Conservation (phyloP, 176 grass and related monocot genomes). For the Ensete ventricosum region DNA sequence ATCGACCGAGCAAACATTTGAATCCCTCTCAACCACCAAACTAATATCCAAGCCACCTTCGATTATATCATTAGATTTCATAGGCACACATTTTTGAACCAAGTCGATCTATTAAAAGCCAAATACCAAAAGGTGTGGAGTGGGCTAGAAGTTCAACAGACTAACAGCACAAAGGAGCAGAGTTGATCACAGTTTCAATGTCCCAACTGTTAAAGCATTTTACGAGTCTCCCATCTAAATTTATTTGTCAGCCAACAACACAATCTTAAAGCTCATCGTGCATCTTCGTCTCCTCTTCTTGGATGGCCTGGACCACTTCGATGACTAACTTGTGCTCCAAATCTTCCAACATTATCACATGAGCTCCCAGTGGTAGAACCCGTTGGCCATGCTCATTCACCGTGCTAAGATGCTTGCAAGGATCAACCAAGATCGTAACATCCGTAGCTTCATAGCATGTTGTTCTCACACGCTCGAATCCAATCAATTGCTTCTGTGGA, state of each 20-base stretch:
- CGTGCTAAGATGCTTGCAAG: conserved; percentile 62
- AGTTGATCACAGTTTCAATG: neutral
- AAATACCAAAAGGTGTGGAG: no score
- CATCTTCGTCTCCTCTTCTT: neutral
- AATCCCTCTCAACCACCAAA: no score
- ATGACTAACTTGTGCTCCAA: conserved; percentile 57
- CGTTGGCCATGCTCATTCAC: conserved; percentile 43
- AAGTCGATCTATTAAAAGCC: no score
- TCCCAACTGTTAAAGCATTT: neutral
- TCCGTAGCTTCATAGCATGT: conserved; percentile 24
- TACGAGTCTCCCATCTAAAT: neutral
- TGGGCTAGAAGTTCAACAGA: no score
- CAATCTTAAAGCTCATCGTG: neutral
- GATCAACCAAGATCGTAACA: conserved; percentile 47
- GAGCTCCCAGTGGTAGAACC: conserved; percentile 45
- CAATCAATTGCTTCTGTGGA: conserved; percentile 64
- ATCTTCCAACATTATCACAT: conserved; percentile 46
- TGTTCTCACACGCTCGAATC: conserved; percentile 54
- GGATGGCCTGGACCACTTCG: conserved; percentile 8
- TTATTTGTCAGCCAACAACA: neutral
- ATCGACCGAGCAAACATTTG: no score
- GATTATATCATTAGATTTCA: no score
- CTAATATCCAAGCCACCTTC: no score
- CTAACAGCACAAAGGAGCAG: no score
- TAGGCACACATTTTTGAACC: no score